phyloP scores from a whole-genome alignment of 2,329 filamentous ascomycete species.

The Phyllosticta citriasiana region DNA sequence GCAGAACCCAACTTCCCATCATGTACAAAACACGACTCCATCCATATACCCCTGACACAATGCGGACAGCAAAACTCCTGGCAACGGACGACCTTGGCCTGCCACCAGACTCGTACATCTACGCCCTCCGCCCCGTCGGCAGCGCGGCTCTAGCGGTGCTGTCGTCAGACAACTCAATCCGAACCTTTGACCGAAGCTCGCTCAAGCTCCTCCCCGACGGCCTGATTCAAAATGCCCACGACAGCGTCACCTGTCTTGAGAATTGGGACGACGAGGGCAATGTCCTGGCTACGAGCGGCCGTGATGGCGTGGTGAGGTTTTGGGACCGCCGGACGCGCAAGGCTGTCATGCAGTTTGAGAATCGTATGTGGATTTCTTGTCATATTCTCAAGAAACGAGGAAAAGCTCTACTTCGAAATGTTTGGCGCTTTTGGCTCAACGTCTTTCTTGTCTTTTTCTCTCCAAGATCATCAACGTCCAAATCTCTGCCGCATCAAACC shows the following conservation, averaged over 20 bases:
- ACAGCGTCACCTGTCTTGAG: constrained; percentile 54
- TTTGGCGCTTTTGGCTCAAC: not conserved
- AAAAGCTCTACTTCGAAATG: not conserved
- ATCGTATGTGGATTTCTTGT: constrained; percentile 18
- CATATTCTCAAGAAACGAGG: not conserved
- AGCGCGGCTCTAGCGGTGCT: constrained; percentile 46
- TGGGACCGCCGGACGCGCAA: constrained; percentile 54
- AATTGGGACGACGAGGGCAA: constrained; percentile 43
- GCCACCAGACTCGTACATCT: constrained; percentile 29
- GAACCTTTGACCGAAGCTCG: constrained; percentile 51
- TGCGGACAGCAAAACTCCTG: constrained; percentile 6
- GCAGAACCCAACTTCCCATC: not conserved
- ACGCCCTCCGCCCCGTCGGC: constrained; percentile 23
- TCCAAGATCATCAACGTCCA: not conserved
- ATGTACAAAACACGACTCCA: not conserved
- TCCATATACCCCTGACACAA: not conserved
- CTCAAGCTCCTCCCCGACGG: constrained; percentile 42
- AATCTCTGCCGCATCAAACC: not conserved
- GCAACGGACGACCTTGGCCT: constrained; percentile 19
- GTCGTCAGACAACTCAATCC: constrained; percentile 60
- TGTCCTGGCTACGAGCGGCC: constrained; percentile 58
- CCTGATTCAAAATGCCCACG: constrained; percentile 44
- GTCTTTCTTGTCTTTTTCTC: not conserved
- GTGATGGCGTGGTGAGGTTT: constrained; percentile 56
- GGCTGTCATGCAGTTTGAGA: constrained; percentile 32